Evolutionary conservation across 2,329 filamentous ascomycete genomes (phyloP), one percentile per base, ranked within the genome.

Genomic region (Lachnellula suecica): DNA sequence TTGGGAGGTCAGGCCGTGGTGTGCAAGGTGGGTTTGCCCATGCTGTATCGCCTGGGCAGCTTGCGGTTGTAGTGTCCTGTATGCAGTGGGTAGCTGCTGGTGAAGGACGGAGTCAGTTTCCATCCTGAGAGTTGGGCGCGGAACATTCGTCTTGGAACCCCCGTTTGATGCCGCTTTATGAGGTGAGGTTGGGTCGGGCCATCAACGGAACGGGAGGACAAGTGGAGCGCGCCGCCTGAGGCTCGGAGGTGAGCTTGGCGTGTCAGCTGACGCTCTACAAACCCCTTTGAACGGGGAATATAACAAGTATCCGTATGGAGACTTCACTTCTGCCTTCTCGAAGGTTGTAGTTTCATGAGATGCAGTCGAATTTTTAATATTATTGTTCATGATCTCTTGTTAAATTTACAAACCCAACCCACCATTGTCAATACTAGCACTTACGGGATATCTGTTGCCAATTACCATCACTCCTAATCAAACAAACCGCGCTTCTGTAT

Each of bases 1-100:
- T 52, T 72, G 71, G 25, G 70, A 65, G 35, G 68, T 61, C 19
- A 73, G 61, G 47, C 61, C 58, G 44, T 68, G 65, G 47, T 68
- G 66, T 19, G 50, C 50, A 20, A 66, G 60, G 47, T 67, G 66
- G 40, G 61, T 45, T 52, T 67, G 66, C 35, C 60, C 57, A 58
- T 67, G 65, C 31, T 66, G 66, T 31, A 67, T 64, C 37, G 59
- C 59, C 58, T 67, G 66, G 37, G 63, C 52, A 44, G 61, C 59
- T 60, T 67, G 65, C 27, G 66, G 62, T 53, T 68, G 66, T 10
- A 68, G 56, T 49, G 55, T 42, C 24, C 65, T 55, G 51, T 67
- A 68, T 48, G 57, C 52, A 51, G 53, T 52, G 49, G 63, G 56
- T 22, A 66, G 46, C 55, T 67, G 66, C 56, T 65, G 63, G 51